Conservation (phyloP, 768 basidiomycete genomes). For the Tricholoma furcatifolium region DNA sequence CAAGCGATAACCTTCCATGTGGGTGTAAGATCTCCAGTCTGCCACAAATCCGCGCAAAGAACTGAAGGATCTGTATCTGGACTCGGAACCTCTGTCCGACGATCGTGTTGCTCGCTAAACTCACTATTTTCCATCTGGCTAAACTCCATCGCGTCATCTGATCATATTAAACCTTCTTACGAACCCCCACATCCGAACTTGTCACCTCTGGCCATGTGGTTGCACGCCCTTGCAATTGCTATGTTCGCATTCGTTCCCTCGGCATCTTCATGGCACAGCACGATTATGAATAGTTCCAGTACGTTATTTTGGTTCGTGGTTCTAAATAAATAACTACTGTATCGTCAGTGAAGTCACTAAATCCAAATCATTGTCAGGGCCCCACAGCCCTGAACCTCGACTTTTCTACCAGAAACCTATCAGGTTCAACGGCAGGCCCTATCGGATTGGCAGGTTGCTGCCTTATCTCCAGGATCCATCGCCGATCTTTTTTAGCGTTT, state of each 20-base stretch:
- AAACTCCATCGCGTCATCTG: slow-evolving; percentile 13
- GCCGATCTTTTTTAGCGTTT: slow-evolving; percentile 9
- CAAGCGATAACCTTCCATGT: background rate
- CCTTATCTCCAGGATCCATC: slow-evolving; percentile 2
- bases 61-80: slow-evolving; percentile 1
- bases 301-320: slow-evolving; percentile 5
- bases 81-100: slow-evolving; percentile 9
- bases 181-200: slow-evolving; percentile 8
- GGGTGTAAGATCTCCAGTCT: slow-evolving; percentile 5
- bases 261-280: slow-evolving; percentile 12
- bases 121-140: slow-evolving; percentile 1
- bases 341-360: background rate
- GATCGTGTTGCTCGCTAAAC: slow-evolving; percentile 2
- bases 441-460: background rate
- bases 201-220: slow-evolving; percentile 11
- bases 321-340: background rate
- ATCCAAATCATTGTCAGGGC: slow-evolving; percentile 1
- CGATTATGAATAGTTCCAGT: background rate
- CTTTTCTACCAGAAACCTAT: background rate
- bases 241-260: slow-evolving; percentile 13
- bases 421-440: background rate
- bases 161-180: slow-evolving; percentile 14
- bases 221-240: slow-evolving; percentile 2
- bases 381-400: background rate
- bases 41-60: slow-evolving; percentile 11